phyloP scores from a whole-genome alignment of 23 red algal species.

The Gracilaria gracilis region DNA sequence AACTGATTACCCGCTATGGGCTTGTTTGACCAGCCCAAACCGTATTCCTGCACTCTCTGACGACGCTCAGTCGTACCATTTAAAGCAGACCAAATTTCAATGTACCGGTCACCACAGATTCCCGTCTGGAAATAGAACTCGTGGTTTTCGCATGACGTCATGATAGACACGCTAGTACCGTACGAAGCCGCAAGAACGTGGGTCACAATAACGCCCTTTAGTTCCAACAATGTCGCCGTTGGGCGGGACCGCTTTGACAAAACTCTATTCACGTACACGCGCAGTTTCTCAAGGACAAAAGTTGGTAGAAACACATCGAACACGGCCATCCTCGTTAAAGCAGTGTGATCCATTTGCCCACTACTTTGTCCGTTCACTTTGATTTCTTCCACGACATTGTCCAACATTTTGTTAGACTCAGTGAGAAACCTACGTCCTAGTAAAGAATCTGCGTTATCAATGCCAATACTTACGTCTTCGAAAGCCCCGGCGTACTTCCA shows the following conservation, averaged over 20 bases:
- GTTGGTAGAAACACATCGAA: slow-evolving; percentile 34
- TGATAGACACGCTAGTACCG: neutral
- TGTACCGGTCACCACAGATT: neutral
- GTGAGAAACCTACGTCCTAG: neutral
- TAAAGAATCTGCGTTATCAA: slow-evolving; percentile 17
- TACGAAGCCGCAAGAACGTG: neutral
- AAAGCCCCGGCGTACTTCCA: slow-evolving; percentile 48
- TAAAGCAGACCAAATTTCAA: neutral
- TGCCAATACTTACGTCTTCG: slow-evolving; percentile 14
- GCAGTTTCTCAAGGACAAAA: neutral
- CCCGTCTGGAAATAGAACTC: slow-evolving; percentile 29
- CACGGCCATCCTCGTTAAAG: neutral
- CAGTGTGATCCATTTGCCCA: neutral
- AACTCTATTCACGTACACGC: neutral
- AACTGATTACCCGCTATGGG: neutral
- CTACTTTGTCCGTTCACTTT: neutral
- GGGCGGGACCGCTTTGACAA: neutral
- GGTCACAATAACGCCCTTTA: too few species aligned
- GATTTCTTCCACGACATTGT: slow-evolving; percentile 22
- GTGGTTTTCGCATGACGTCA: neutral
- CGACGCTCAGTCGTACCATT: neutral
- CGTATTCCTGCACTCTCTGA: neutral
- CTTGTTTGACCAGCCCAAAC: neutral
- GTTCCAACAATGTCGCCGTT: neutral
- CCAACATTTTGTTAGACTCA: neutral